Conservation (phyloP, 257 asterid species). For the Linderniella brevidens region DNA sequence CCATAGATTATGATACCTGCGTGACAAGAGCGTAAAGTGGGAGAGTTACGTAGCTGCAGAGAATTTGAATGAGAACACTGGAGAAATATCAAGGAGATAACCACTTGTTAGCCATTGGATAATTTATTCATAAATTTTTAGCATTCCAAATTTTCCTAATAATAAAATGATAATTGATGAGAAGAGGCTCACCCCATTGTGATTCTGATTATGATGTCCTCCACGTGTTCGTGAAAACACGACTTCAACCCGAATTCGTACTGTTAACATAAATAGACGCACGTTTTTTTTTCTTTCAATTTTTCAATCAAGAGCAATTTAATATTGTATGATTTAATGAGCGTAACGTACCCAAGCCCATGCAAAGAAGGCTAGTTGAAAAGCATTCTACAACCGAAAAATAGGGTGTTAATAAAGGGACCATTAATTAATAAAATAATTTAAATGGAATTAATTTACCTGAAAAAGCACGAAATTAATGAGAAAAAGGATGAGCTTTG, state of each 20-base stretch:
- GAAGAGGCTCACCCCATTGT: constrained; percentile 94
- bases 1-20: constrained; percentile 76
- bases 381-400: constrained; percentile 57
- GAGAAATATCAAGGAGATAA: not conserved
- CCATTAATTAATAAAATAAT: no score
- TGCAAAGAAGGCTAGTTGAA: constrained; percentile 85
- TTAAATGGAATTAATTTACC: constrained; percentile 13
- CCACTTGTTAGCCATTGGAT: not conserved
- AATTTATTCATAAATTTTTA: no score
- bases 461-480: constrained; percentile 85
- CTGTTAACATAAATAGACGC: constrained; percentile 18
- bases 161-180: no score
- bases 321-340: no score
- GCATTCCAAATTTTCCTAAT: no score
- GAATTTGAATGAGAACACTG: constrained; percentile 57
- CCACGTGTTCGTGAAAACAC: constrained; percentile 65
- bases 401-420: not conserved
- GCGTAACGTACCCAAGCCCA: constrained; percentile 69
- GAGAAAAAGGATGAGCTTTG: constrained; percentile 52
- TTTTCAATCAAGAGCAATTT: no score
- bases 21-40: constrained; percentile 94
- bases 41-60: constrained; percentile 87
- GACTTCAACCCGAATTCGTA: constrained; percentile 63
- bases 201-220: constrained; percentile 61
- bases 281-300: no score